Base-by-base conservation (phyloP, 1,284 basidiomycete species). In the Melampsora larici-populina region DNA sequence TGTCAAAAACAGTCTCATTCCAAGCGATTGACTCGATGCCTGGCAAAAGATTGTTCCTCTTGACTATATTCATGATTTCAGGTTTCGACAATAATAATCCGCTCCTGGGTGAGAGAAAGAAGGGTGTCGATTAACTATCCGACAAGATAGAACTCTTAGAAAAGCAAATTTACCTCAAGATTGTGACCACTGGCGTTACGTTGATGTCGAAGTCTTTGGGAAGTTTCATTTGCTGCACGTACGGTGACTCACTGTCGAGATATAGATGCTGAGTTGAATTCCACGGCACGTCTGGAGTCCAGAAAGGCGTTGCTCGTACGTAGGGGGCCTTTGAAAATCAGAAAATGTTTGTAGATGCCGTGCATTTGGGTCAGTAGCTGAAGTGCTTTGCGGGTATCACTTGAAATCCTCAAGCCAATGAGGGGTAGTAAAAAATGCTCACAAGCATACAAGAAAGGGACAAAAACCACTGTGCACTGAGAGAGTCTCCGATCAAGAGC, bases 381-480 rank as follows among this genome's bases (percentile, higher is more conserved):
- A 43, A n/a, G 4, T 58, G 8, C n/a, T 58, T 11, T 58, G 55
- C 21, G 55, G 55, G 55, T 24, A 24, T n/a, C n/a, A 58, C 8
- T n/a, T 4, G 18, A 40, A 18, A 9, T 1, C 7, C 18, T 33
- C 24, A 58, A 55, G 40, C 46, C 21, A 21, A 5, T 26, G 24
- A 33, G 36, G 11, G 17, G 13, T 46, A 33, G 29, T 51, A 15
- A 18, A 62, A 24, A n/a, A 26, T 21, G 29, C 64, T 66, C n/a
- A 74, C 72, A 43, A 74, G 64, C 48, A 66, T 66, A 58, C 72
- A 74, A n/a, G 72, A 74, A 24, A 74, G 64, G 1, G 72, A 74
- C 72, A 74, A 49, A 60, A 74, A 74, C 72, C 72, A 74, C 43
- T 74, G 72, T n/a, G 72, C 72, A 11, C 63, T 66, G 3, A 74